These are phyloP conservation scores for Ophiostoma tasmaniense DNA, from an alignment of 2,329 filamentous ascomycete species.

Conservation along the genomic window DNA sequence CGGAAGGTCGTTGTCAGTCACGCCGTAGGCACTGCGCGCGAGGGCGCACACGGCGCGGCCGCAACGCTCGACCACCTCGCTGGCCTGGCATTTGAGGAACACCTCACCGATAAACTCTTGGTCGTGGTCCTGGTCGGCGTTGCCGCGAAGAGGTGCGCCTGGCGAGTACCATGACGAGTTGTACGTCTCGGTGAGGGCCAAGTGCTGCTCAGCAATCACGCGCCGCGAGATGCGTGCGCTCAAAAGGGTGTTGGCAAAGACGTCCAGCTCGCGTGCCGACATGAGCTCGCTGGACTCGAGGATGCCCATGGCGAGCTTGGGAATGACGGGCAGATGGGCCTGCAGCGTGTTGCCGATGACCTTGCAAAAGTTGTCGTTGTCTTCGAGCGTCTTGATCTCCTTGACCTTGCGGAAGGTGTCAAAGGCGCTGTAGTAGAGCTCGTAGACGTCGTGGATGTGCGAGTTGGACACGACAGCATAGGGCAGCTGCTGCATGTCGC, in stretches of 20 bases:
- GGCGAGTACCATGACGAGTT: constrained; percentile 85
- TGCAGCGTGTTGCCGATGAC: constrained; percentile 70
- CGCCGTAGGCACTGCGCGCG: constrained; percentile 63
- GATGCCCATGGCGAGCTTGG: constrained; percentile 87
- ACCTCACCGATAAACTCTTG: constrained; percentile 82
- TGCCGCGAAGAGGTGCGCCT: constrained; percentile 58
- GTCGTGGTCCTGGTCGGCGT: constrained; percentile 42
- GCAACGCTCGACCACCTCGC: constrained; percentile 79
- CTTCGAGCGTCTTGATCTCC: constrained; percentile 75
- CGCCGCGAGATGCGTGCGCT: constrained; percentile 91
- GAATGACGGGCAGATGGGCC: constrained; percentile 88
- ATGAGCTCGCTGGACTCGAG: constrained; percentile 81
- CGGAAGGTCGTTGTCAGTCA: constrained; percentile 58
- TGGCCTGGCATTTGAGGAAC: constrained; percentile 84
- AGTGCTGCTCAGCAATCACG: constrained; percentile 94
- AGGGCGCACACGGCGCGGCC: constrained; percentile 67
- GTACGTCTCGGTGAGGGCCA: constrained; percentile 90
- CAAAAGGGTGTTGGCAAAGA: constrained; percentile 90
- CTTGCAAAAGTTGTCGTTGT: constrained; percentile 82
- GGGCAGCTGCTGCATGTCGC: constrained; percentile 93
- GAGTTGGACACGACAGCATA: constrained; percentile 95
- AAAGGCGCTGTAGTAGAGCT: constrained; percentile 95
- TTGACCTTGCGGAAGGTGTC: constrained; percentile 77
- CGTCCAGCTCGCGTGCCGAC: constrained; percentile 71
- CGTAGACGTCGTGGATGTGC: constrained; percentile 90